phyloP scores from a whole-genome alignment of 2,329 filamentous ascomycete genomes.

The Neoascochyta sp. region DNA sequence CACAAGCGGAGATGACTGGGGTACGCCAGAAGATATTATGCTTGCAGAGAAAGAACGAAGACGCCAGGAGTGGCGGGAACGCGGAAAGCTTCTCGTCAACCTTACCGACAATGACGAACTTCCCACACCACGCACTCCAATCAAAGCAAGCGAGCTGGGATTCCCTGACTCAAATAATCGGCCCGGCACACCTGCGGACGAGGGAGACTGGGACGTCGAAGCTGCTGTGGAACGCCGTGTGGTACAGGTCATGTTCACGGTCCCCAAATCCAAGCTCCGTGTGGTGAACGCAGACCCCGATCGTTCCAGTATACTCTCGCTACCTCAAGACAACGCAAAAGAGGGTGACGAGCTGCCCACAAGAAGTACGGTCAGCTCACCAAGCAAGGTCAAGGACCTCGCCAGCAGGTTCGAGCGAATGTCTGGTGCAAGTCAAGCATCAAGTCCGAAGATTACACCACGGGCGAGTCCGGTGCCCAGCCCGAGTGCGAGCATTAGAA shows the following conservation, averaged over 20 bases:
- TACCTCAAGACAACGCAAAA: slow-evolving; percentile 16
- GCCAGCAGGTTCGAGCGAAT: slow-evolving; percentile 31
- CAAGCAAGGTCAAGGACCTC: slow-evolving; percentile 27
- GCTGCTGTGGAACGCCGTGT: slow-evolving; percentile 45
- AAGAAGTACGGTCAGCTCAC: slow-evolving; percentile 5
- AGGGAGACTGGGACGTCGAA: slow-evolving; percentile 52
- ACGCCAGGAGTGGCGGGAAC: slow-evolving; percentile 29
- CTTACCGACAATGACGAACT: slow-evolving; percentile 24
- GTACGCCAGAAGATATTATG: slow-evolving; percentile 31
- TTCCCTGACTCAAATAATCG: slow-evolving; percentile 12
- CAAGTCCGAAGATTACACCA: slow-evolving; percentile 3
- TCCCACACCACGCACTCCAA: slow-evolving; percentile 27
- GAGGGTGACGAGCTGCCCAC: slow-evolving; percentile 8
- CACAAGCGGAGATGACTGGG: slow-evolving; percentile 38
- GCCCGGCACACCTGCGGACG: slow-evolving; percentile 33
- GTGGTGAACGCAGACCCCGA: slow-evolving; percentile 68
- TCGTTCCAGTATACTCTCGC: slow-evolving; percentile 23
- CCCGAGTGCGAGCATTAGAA: slow-evolving; percentile 4
- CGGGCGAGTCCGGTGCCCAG: slow-evolving; percentile 8
- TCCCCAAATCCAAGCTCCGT: slow-evolving; percentile 77
- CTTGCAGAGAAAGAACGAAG: slow-evolving; percentile 30
- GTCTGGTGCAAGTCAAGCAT: slow-evolving; percentile 1
- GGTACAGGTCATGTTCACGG: slow-evolving; percentile 77
- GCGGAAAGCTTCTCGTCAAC: slow-evolving; percentile 29
- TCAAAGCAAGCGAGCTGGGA: slow-evolving; percentile 21